phyloP scores from a whole-genome alignment of 805 yeast genomes.

The Suhomyces sp. region DNA sequence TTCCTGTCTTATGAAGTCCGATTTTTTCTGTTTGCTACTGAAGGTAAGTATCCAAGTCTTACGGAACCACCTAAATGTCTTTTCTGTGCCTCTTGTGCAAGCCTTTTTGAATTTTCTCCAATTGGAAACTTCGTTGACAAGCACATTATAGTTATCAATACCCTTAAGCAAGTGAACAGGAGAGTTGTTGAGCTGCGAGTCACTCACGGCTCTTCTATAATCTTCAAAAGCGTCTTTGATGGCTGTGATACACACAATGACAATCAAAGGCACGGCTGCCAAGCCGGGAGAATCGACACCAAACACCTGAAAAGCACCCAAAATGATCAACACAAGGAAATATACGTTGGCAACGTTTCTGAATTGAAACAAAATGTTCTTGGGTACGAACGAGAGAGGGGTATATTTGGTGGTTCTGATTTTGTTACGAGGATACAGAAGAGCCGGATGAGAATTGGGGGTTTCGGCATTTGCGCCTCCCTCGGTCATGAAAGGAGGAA shows the following conservation, averaged over 20 bases:
- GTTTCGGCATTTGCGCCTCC: conserved; percentile 14
- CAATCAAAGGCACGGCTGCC: conserved; percentile 78
- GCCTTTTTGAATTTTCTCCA: conserved; percentile 73
- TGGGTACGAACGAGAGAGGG: conserved; percentile 55
- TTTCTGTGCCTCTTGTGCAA: conserved; percentile 34
- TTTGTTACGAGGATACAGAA: conserved; percentile 51
- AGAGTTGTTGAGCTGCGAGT: conserved; percentile 65
- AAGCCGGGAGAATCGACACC: conserved; percentile 73
- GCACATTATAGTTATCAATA: conserved; percentile 56
- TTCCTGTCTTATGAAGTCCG: conserved; percentile 24
- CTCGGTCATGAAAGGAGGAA: conserved; percentile 40
- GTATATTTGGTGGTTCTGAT: conserved; percentile 64
- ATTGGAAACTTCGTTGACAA: conserved; percentile 48
- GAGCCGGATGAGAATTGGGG: conserved; percentile 22
- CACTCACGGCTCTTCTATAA: conserved; percentile 60
- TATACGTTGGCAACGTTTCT: conserved; percentile 60
- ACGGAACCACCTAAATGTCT: conserved; percentile 17
- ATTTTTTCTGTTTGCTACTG: conserved; percentile 23
- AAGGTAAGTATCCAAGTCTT: conserved; percentile 23
- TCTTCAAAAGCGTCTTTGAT: conserved; percentile 78
- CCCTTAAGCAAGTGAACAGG: conserved; percentile 57
- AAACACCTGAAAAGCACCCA: conserved; percentile 53
- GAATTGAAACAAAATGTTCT: conserved; percentile 53
- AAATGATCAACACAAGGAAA: conserved; percentile 51
- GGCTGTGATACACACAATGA: conserved; percentile 72